Percentiles rank a stretch among this genome's conserved stretches.
These are phyloP conservation scores for Pyrenophora tritici-repentis DNA, from an alignment of 2,329 filamentous ascomycete species.

Conservation along the genomic window DNA sequence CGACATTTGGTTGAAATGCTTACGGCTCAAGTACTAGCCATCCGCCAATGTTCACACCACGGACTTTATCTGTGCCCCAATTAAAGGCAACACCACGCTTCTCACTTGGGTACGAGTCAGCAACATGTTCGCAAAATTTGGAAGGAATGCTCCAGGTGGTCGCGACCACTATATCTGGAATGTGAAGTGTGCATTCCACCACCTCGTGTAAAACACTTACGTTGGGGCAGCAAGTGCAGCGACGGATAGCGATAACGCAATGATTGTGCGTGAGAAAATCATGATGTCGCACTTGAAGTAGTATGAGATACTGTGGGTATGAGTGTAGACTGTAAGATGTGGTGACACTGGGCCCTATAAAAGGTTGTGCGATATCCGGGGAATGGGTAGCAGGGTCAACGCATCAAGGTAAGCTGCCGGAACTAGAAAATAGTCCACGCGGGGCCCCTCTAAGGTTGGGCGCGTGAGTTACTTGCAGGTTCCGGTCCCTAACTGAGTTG, in stretches of 20 bases:
- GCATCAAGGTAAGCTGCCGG: constrained; percentile 4
- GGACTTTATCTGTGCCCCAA: constrained; percentile 57
- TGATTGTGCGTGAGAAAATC: constrained; percentile 30
- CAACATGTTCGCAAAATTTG: neutral
- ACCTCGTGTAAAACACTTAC: constrained; percentile 30
- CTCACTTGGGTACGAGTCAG: constrained; percentile 28
- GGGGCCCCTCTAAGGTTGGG: neutral
- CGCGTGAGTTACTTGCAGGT: constrained; percentile 11
- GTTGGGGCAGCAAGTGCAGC: constrained; percentile 34
- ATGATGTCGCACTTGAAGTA: constrained; percentile 24
- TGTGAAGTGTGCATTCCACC: constrained; percentile 5
- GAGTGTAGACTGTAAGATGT: constrained; percentile 10
- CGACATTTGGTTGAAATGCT: constrained; percentile 7
- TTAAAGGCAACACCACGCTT: constrained; percentile 50
- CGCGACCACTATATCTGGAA: neutral
- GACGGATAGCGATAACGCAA: constrained; percentile 30
- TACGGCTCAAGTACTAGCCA: constrained; percentile 57
- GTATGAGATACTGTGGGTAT: constrained; percentile 14
- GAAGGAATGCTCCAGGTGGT: neutral
- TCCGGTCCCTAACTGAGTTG: constrained; percentile 6
- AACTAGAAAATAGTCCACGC: constrained; percentile 6
- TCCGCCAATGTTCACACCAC: constrained; percentile 57
- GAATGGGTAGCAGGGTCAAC: constrained; percentile 10
- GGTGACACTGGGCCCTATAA: constrained; percentile 13
- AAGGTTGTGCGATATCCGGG: constrained; percentile 5